These are phyloP conservation scores for Kodamaea leandrae DNA, from an alignment of 805 yeast species.

Conservation along the genomic window DNA sequence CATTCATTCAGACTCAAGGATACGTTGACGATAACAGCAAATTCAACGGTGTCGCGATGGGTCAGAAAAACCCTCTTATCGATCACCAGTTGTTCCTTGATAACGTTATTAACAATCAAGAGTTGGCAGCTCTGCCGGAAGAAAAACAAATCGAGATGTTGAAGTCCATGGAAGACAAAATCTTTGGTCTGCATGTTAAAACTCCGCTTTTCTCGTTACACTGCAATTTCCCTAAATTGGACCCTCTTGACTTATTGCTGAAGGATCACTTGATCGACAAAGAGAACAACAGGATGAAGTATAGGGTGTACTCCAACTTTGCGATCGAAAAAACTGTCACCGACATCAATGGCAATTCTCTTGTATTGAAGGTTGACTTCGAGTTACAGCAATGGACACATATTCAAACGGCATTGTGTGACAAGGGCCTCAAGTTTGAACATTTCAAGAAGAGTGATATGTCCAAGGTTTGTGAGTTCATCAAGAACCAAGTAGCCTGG, in stretches of 20 bases:
- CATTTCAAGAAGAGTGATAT: conserved; percentile 22
- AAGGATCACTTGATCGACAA: conserved; percentile 26
- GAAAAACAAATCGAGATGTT: conserved; percentile 25
- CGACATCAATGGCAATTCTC: conserved; percentile 5
- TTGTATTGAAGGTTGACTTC: conserved; percentile 20
- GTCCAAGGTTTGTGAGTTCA: conserved; percentile 25
- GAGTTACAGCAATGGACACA: conserved; percentile 32
- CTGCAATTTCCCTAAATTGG: conserved; percentile 37
- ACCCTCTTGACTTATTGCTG: conserved; percentile 23
- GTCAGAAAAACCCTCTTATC: conserved; percentile 14
- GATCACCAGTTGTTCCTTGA: conserved; percentile 11
- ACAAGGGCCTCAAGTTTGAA: conserved; percentile 21
- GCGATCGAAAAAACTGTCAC: conserved; percentile 15
- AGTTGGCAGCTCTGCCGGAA: conserved; percentile 14
- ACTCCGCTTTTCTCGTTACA: conserved; percentile 30
- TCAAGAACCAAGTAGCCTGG: conserved; percentile 27
- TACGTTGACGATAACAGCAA: conserved; percentile 20
- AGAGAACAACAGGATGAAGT: conserved; percentile 22
- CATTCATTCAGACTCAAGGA: conserved; percentile 34
- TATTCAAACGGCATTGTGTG: conserved; percentile 27
- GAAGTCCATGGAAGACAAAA: conserved; percentile 16
- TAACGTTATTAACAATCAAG: conserved; percentile 10
- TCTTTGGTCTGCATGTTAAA: conserved; percentile 18
- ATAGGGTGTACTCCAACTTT: conserved; percentile 27
- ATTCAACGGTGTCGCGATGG: conserved; percentile 34